Base-by-base conservation (phyloP, 192 early-diverging fungal genomes). In the Linnemannia exigua region DNA sequence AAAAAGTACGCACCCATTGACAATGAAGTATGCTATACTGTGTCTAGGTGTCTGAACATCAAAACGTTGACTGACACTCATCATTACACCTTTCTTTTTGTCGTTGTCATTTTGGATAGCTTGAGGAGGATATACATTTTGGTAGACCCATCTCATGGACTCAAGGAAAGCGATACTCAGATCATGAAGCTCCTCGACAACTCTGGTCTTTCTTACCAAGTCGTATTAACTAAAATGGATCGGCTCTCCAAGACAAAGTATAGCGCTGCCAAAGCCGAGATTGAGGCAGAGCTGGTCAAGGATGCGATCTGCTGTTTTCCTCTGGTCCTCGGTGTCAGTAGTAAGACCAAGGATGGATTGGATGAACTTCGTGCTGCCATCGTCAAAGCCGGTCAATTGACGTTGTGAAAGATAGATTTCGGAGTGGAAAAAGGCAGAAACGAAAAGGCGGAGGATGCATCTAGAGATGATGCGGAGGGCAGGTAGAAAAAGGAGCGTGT, bases 271-370 rank as follows among this genome's bases (percentile, higher is more conserved):
- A 89, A 88, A 51, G 70, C 79, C 47, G 75, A 77, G 25, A 88
- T 91, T 41, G 90, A 91, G 54, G 76, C 79, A 16, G 67, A 80
- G 17, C 47, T 91, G 47, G 77, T 91, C 22, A 77, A 89, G 36
- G 70, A 82, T n/a, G 87, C 90, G 20, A 88, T 91, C 31, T 91
- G 88, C 17, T 91, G 90, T 48, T 91, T 88, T 58, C 90, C 90
- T 3, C 79, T 88, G 58, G 67, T 91, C 19, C 38, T 91, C 5
- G 79, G 79, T 28, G 75, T 88, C 1, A 89, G 90, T 41, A 88
- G 84, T 67, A 54, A 70, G 73, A 77, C 79, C 17, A 87, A 77
- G 44, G 82, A 89, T 75, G 84, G 84, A 3, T 58, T 86, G 25
- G 75, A 80, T 38, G 84, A 86, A 11, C 46, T 86, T 28, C 84